Evolutionary conservation across 139 green algal genomes (phyloP), one percentile per base, ranked within the genome.

Genomic region (Mychonastes homosphaera): DNA sequence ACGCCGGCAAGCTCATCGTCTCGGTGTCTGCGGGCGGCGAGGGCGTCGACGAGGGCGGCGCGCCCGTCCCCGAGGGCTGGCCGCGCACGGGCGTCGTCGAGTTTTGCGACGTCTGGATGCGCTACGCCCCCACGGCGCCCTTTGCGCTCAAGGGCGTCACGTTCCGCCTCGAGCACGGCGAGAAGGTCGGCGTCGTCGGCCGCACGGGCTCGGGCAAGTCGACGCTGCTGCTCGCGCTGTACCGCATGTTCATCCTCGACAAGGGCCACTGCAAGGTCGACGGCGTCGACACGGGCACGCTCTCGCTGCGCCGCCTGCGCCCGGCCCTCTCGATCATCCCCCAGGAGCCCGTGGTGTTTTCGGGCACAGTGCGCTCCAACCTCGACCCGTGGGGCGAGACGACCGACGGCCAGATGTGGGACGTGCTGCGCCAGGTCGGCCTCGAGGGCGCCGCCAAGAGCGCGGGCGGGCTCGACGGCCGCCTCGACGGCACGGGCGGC

Each of bases 121-220:
- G 63, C 53, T 75, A 75, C 62, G 32, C 39, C 26, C 67, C 67
- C 34, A 45, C 48, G 38, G 54, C 56, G 16, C 45, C 46, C 16
- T 56, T 49, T 35, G 67, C 62, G 16, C 61, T 75, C 5, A 58
- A 65, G 27, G 67, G 67, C 53, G 62, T 74, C 35, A 57, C 50
- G 19, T 63, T 75, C 46, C 23, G 27, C 41, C 44, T 85, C 33
- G 21, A 70, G 23, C 55, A 62, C n/a, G 76, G 67, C 29, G 71
- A 84, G 66, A 75, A 77, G 36, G 70, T 83, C 21, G 80, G 80
- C 35, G 72, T 88, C 19, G 77, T 84, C 16, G 84, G 84, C 48
- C 71, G 84, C 38, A 90, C 84, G 1, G 84, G 84, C 39, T 75
- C 59, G 27, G 84, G 84, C 49, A 92, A 92, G 72, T 82, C 71